Conservation (phyloP, 352 stramenopile genomes). For the Globisporangium nodosum region DNA sequence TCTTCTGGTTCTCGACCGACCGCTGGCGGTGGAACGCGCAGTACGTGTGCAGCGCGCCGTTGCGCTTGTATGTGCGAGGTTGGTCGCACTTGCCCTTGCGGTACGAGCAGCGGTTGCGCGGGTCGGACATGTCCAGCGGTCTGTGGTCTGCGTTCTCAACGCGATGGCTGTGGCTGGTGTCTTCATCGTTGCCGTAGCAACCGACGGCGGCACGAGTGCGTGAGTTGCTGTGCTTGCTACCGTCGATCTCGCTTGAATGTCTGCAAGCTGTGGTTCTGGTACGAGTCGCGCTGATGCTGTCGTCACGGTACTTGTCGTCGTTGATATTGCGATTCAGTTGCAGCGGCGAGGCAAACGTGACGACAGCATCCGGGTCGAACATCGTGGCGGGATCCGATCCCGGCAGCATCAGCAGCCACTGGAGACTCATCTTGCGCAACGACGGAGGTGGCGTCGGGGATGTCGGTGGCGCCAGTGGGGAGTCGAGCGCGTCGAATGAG, state of each 20-base stretch:
- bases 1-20: slow-evolving; percentile 52
- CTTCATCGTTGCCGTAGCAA: no score
- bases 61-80: slow-evolving; percentile 63
- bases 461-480: neutral
- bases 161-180: no score
- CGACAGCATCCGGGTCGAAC: neutral
- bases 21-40: slow-evolving; percentile 59
- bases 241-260: no score
- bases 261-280: neutral
- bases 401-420: neutral
- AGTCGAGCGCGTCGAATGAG: neutral
- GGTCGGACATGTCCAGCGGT: slow-evolving; percentile 5
- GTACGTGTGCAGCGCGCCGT: slow-evolving; percentile 52
- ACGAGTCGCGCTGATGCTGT: neutral
- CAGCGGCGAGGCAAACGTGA: neutral
- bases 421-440: slow-evolving; percentile 9
- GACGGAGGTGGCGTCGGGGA: neutral
- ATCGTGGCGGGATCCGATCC: neutral
- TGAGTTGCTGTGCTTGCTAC: no score
- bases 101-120: slow-evolving; percentile 34
- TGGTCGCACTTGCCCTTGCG: slow-evolving; percentile 40
- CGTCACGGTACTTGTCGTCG: neutral
- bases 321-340: neutral
- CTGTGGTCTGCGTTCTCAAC: no score
- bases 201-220: no score